Evolutionary conservation across 441 rosid genomes (phyloP).

Genomic region (Gossypium davidsonii): DNA sequence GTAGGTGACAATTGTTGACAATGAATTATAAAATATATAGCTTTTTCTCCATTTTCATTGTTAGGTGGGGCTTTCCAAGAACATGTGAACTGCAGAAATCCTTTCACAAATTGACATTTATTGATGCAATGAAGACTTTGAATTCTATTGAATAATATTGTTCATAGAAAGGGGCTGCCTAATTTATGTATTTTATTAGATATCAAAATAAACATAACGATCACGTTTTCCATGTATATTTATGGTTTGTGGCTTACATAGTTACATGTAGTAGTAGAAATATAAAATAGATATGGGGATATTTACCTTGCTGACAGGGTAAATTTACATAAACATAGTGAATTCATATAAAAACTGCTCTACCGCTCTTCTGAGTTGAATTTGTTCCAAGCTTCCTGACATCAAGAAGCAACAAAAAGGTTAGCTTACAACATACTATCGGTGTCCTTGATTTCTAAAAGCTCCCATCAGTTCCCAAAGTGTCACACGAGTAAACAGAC

Average conservation of each 20-base stretch:
- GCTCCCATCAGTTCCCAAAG: neutral
- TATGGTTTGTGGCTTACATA: neutral
- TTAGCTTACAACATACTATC: neutral
- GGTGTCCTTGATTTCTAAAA: conserved; percentile 4
- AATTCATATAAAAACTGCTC: neutral
- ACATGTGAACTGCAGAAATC: neutral
- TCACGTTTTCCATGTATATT: neutral
- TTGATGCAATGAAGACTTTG: neutral
- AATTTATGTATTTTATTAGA: neutral
- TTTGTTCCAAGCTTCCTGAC: conserved; percentile 91
- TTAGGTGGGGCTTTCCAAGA: neutral
- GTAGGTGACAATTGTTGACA: conserved; percentile 3
- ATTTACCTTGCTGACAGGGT: conserved; percentile 16
- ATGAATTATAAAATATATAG: neutral
- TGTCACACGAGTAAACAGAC: conserved; percentile 22
- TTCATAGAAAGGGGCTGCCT: neutral
- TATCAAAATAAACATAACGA: neutral
- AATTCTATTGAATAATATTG: neutral
- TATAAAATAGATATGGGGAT: conserved; percentile 12
- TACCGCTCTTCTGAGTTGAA: conserved; percentile 90
- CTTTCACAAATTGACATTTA: too few relatives aligned
- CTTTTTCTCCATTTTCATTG: neutral
- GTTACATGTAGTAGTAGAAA: conserved; percentile 7
- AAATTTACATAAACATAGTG: conserved; percentile 20
- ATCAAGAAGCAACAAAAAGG: conserved; percentile 15